Percentiles rank a stretch among this genome's conserved stretches.
phyloP scores from a whole-genome alignment of 176 grass and related monocot species.

The Eragrostis nindensis region DNA sequence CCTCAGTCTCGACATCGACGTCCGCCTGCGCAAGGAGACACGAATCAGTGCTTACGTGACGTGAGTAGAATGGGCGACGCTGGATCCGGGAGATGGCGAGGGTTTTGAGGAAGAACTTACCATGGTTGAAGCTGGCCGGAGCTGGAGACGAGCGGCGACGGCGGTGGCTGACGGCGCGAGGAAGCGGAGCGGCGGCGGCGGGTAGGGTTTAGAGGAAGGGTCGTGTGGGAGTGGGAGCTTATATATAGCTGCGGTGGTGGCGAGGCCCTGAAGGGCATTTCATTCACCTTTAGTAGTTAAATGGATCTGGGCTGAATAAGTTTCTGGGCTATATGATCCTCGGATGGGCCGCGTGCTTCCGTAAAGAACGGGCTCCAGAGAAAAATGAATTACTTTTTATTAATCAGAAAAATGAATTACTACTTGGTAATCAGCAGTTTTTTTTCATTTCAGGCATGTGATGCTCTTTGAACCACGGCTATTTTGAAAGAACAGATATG shows the following conservation, averaged over 20 bases:
- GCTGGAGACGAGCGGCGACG: background rate
- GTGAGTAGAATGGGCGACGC: no score
- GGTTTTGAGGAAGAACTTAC: background rate
- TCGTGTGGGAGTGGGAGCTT: background rate
- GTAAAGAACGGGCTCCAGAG: no score
- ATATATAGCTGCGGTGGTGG: constrained; percentile 31
- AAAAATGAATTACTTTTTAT: no score
- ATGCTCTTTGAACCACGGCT: no score
- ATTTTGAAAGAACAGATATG: no score
- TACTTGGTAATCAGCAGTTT: no score
- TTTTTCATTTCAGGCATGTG: no score
- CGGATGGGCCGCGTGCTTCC: no score
- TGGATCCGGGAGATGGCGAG: background rate
- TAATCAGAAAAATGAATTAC: no score
- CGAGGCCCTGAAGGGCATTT: background rate
- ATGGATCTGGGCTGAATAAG: background rate
- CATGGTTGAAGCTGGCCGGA: constrained; percentile 6
- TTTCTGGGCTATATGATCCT: background rate
- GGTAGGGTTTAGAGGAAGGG: constrained; percentile 34
- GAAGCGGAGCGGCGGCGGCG: constrained; percentile 15
- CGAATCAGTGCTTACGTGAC: background rate
- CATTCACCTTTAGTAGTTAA: background rate
- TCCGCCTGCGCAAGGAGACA: constrained; percentile 56
- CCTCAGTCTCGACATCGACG: constrained; percentile 65
- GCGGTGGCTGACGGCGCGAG: background rate